Conservation (phyloP, 768 basidiomycete genomes). For the Podaxis pistillaris region DNA sequence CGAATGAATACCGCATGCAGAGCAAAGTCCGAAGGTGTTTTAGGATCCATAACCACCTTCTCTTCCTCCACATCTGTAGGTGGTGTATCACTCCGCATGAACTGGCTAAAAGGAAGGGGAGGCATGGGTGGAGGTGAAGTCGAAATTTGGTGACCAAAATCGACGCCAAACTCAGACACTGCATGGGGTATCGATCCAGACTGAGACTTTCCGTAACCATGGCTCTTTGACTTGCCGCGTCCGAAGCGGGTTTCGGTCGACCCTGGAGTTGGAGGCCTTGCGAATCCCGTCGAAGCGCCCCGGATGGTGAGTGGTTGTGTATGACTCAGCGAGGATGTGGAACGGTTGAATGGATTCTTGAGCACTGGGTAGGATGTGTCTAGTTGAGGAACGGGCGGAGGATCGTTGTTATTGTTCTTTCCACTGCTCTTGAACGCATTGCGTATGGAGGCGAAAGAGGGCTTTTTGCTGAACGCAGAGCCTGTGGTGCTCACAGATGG, state of each 20-base stretch:
- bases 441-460: slow-evolving; percentile 83
- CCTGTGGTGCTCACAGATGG: slow-evolving; percentile 62
- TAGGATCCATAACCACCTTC: slow-evolving; percentile 66
- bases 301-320: slow-evolving; percentile 35
- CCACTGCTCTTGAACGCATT: slow-evolving; percentile 82
- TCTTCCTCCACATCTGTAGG: slow-evolving; percentile 63
- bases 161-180: slow-evolving; percentile 68
- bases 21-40: slow-evolving; percentile 86
- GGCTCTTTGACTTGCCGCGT: slow-evolving; percentile 49
- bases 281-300: slow-evolving; percentile 33
- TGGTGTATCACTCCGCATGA: slow-evolving; percentile 50
- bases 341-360: slow-evolving; percentile 82
- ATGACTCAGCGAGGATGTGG: slow-evolving; percentile 70
- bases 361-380: slow-evolving; percentile 71
- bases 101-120: slow-evolving; percentile 61
- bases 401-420: slow-evolving; percentile 43
- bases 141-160: slow-evolving; percentile 53
- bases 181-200: slow-evolving; percentile 69
- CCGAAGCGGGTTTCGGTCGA: slow-evolving; percentile 40
- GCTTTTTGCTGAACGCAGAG: slow-evolving; percentile 72
- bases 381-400: slow-evolving; percentile 64
- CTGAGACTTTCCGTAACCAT: slow-evolving; percentile 66
- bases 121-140: slow-evolving; percentile 79
- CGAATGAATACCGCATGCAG: slow-evolving; percentile 86
- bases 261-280: slow-evolving; percentile 61